Conservation (phyloP, 371 early-diverging fungal species). For the Mucor racemosus region DNA sequence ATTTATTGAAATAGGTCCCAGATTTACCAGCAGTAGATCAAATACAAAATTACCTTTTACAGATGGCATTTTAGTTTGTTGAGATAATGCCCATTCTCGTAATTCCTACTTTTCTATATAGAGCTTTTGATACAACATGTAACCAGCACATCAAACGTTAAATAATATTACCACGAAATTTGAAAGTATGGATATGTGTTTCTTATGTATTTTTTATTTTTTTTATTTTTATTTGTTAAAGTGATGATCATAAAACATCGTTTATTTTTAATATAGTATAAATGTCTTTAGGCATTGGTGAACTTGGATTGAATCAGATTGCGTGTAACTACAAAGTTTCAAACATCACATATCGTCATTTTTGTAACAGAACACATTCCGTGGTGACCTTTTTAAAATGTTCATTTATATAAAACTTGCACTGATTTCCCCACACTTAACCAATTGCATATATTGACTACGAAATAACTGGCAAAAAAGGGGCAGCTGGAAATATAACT, state of each 20-base stretch:
- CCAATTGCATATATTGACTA: background rate
- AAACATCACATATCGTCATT: too few relatives aligned
- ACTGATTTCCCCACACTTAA: background rate
- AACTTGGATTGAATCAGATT: too few relatives aligned
- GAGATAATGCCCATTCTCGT: background rate
- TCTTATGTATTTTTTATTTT: too few relatives aligned
- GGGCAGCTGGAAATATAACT: background rate
- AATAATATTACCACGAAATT: background rate
- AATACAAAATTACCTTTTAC: conserved; percentile 2
- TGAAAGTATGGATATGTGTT: too few relatives aligned
- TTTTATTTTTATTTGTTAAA: too few relatives aligned
- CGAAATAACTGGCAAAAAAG: background rate
- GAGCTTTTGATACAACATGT: background rate
- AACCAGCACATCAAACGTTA: background rate
- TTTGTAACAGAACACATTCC: too few relatives aligned
- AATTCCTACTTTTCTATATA: background rate
- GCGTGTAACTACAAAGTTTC: too few relatives aligned
- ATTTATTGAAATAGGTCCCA: background rate
- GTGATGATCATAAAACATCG: too few relatives aligned
- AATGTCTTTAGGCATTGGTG: too few relatives aligned
- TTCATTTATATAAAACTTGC: background rate
- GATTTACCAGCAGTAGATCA: conserved; percentile 6
- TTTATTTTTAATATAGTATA: too few relatives aligned
- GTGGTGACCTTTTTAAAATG: background rate
- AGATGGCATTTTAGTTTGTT: background rate